These are phyloP conservation scores for Malbranchea zuffiana DNA, from an alignment of 2,329 filamentous ascomycete genomes.

Conservation along the genomic window DNA sequence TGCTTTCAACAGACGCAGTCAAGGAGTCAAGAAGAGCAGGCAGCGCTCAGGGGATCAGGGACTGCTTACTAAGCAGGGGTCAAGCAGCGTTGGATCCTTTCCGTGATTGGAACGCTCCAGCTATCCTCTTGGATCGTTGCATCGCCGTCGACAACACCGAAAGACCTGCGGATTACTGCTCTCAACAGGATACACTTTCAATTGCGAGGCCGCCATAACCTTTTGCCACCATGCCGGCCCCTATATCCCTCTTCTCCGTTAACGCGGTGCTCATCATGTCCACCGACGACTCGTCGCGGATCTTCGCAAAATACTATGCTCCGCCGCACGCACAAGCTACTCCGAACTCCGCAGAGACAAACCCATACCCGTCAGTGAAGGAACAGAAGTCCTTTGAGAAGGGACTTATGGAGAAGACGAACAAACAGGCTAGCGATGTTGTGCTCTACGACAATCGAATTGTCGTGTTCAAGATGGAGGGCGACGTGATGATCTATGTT, in stretches of 20 bases:
- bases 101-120: no score
- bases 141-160: no score
- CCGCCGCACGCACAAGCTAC: constrained; percentile 54
- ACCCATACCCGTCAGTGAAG: constrained; percentile 79
- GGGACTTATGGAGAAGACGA: constrained; percentile 86
- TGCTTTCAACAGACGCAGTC: no score
- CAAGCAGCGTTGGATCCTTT: no score
- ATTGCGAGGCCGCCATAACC: not conserved
- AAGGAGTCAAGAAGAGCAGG: no score
- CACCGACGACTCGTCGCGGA: constrained; percentile 77
- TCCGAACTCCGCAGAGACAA: constrained; percentile 48
- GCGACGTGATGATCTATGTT: constrained; percentile 92
- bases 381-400: constrained; percentile 96
- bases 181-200: not conserved
- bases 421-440: constrained; percentile 89
- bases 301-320: constrained; percentile 89
- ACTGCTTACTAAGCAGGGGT: no score
- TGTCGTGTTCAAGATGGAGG: constrained; percentile 95
- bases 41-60: no score
- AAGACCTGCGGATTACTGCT: not conserved
- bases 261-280: constrained; percentile 69
- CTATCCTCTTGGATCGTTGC: no score
- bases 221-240: constrained; percentile 51
- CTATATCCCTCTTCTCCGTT: constrained; percentile 64
- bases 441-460: constrained; percentile 96